phyloP scores from a whole-genome alignment of 1,284 basidiomycete species.

The Microbotryomycetes sp. region DNA sequence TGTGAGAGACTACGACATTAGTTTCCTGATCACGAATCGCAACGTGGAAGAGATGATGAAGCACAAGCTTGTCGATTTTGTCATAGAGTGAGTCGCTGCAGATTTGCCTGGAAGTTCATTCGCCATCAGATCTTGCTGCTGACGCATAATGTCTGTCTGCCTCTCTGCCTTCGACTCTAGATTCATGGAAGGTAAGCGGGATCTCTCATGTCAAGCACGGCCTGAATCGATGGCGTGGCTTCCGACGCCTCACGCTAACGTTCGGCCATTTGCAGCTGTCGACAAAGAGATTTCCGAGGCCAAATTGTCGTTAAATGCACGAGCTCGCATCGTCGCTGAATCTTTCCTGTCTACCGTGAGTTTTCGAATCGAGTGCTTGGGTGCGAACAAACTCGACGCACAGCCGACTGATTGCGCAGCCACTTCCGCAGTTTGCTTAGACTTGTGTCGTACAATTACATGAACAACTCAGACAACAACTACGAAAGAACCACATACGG shows the following conservation, averaged over 20 bases:
- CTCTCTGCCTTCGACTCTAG: conserved; percentile 19
- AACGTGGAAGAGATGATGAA: conserved; percentile 98
- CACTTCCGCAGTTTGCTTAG: too few species aligned
- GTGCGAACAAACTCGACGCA: too few species aligned
- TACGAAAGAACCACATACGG: too few species aligned
- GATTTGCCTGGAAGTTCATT: neutral
- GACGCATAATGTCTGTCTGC: neutral
- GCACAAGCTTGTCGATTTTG: conserved; percentile 99
- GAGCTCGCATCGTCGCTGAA: conserved; percentile 95
- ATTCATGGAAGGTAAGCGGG: conserved; percentile 38
- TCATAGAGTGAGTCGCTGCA: conserved; percentile 68
- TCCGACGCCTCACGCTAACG: too few species aligned
- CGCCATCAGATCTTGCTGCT: neutral
- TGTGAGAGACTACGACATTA: conserved; percentile 95
- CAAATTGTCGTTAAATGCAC: conserved; percentile 73
- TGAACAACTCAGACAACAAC: too few species aligned
- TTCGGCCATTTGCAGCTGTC: conserved; percentile 41
- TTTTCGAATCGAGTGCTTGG: neutral
- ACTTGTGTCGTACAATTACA: too few species aligned
- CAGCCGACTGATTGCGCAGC: too few species aligned
- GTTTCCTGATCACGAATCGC: conserved; percentile 95
- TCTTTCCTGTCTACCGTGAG: conserved; percentile 33
- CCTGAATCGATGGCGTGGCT: too few species aligned
- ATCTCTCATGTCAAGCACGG: neutral
- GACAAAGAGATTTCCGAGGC: conserved; percentile 56